These are phyloP conservation scores for Phytopythium boreale DNA, from an alignment of 352 stramenopile genomes.

Conservation along the genomic window DNA sequence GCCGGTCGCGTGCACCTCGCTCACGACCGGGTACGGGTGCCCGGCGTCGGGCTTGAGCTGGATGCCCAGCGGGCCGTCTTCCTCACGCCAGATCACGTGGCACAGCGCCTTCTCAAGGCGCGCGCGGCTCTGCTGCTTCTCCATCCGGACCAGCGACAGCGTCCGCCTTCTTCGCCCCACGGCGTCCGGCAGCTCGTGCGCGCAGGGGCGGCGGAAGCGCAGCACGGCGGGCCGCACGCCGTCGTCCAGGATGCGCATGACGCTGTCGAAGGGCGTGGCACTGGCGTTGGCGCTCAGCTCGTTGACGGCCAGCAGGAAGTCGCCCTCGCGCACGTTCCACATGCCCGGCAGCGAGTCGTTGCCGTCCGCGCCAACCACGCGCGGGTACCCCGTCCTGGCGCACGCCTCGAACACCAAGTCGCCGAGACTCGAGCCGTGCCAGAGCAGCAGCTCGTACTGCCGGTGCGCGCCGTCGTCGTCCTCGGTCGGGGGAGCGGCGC, in stretches of 20 bases:
- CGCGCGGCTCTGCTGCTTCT: conserved; percentile 40
- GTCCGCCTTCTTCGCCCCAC: neutral
- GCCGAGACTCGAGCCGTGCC: conserved; percentile 53
- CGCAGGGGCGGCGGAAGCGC: conserved; percentile 47
- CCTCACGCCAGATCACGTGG: conserved; percentile 69
- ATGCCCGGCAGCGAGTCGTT: conserved; percentile 65
- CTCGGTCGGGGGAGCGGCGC: conserved; percentile 10
- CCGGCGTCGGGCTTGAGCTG: conserved; percentile 45
- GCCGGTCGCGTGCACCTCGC: conserved; percentile 25
- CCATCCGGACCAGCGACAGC: conserved; percentile 10
- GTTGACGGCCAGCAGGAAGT: conserved; percentile 65
- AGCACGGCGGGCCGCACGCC: conserved; percentile 61
- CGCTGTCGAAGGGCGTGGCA: conserved; percentile 37
- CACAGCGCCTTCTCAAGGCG: conserved; percentile 53
- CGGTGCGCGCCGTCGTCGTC: conserved; percentile 39
- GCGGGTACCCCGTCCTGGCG: conserved; percentile 46
- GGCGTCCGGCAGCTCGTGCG: conserved; percentile 28
- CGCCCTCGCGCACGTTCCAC: conserved; percentile 57
- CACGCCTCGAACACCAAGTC: conserved; percentile 41
- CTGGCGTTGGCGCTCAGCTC: conserved; percentile 35
- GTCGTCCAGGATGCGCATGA: conserved; percentile 55
- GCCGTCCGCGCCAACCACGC: conserved; percentile 46
- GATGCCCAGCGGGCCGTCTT: conserved; percentile 56
- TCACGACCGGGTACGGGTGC: conserved; percentile 55
- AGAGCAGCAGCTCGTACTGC: conserved; percentile 61